Percentiles rank a stretch among this genome's conserved stretches.
These are phyloP conservation scores for Triadica sebifera DNA, from an alignment of 345 rosid species.

Conservation along the genomic window DNA sequence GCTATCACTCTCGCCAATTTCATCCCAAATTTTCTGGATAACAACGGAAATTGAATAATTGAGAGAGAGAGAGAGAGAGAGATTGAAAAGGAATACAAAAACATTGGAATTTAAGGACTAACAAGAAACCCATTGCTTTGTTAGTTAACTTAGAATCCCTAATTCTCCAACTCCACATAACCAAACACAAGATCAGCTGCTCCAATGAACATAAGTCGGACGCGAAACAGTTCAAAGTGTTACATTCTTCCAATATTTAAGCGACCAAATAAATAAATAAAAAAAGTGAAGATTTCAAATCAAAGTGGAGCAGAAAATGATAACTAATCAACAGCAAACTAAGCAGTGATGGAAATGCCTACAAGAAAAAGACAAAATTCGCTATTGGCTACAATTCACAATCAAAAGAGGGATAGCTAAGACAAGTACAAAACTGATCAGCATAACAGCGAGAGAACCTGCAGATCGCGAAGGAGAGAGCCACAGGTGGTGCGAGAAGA, in stretches of 20 bases:
- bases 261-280: neutral
- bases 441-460: constrained; percentile 44
- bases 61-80: neutral
- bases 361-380: neutral
- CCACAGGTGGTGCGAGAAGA: constrained; percentile 59
- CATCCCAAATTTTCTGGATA: constrained; percentile 75
- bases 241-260: neutral
- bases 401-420: neutral
- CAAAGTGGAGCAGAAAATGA: too few relatives aligned
- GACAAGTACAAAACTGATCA: neutral
- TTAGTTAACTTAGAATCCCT: neutral
- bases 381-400: neutral
- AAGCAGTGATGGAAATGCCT: neutral
- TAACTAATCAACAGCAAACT: neutral
- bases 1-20: constrained; percentile 64
- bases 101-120: neutral
- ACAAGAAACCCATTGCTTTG: neutral
- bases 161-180: neutral
- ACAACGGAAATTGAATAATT: neutral
- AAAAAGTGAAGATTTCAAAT: too few relatives aligned
- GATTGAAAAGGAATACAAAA: neutral
- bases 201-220: too few relatives aligned
- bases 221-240: too few relatives aligned
- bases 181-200: neutral
- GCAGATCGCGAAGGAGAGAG: constrained; percentile 73